Conservation (phyloP, 106 monocot genomes). For the Allium cepa region DNA sequence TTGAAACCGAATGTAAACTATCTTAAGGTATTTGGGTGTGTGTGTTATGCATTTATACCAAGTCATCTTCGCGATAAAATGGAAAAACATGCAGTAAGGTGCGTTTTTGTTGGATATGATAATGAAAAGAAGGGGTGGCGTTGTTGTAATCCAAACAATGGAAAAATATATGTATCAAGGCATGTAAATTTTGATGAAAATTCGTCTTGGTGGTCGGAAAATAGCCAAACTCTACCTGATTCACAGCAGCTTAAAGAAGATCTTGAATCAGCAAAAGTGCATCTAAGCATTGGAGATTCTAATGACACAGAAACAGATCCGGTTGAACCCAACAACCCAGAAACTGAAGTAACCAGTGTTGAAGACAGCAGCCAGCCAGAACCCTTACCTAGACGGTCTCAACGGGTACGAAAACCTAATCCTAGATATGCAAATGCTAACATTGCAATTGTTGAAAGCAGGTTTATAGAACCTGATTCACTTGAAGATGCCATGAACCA, state of each 20-base stretch:
- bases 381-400: background rate
- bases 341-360: too few relatives aligned
- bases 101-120: conserved; percentile 7
- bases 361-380: background rate
- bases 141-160: background rate
- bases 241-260: background rate
- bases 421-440: background rate
- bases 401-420: background rate
- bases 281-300: background rate
- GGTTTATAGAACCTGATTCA: background rate
- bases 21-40: background rate
- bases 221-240: background rate
- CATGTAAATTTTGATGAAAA: conserved; percentile 5
- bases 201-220: conserved; percentile 1
- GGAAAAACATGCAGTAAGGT: background rate
- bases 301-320: background rate
- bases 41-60: conserved; percentile 1
- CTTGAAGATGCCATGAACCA: background rate
- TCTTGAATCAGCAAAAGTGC: background rate
- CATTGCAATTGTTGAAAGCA: background rate
- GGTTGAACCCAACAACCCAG: background rate
- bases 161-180: background rate
- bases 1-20: background rate
- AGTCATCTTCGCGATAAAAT: conserved; percentile 3
- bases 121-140: conserved; percentile 7